phyloP scores from a whole-genome alignment of 1,139 yeast species.

The Pichia terricola region DNA sequence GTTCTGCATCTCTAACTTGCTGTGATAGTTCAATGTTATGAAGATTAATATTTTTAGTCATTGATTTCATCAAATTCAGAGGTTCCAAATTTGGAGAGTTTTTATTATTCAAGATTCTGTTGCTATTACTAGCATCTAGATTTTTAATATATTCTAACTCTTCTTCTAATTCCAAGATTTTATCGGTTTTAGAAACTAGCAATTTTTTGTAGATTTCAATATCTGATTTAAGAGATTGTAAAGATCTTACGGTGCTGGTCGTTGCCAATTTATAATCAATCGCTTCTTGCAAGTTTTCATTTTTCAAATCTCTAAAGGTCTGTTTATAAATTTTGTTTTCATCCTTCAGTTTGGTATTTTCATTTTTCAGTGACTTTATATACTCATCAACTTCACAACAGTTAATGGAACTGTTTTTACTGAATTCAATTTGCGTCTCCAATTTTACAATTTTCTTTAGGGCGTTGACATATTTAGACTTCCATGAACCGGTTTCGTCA shows the following conservation, averaged over 20 bases:
- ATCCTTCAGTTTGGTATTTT: neutral
- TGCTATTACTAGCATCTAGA: neutral
- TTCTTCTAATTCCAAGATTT: conserved; percentile 6
- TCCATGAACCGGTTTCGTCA: conserved; percentile 1
- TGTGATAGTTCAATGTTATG: conserved; percentile 3
- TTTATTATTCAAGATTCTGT: no score
- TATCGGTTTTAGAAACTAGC: conserved; percentile 8
- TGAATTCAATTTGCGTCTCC: neutral
- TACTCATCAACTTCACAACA: neutral
- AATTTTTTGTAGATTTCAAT: conserved; percentile 6
- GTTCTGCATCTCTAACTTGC: conserved; percentile 6
- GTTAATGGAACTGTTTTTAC: neutral
- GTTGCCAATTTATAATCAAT: neutral
- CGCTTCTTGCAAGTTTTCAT: neutral
- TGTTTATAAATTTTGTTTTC: conserved; percentile 1
- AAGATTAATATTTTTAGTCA: conserved; percentile 5
- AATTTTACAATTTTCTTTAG: conserved; percentile 8
- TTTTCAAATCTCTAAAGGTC: neutral
- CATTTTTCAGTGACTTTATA: neutral
- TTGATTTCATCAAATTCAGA: neutral
- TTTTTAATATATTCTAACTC: neutral
- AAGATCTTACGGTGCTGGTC: neutral
- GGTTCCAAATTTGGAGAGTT: neutral
- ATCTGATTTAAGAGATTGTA: conserved; percentile 4
- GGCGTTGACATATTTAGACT: conserved; percentile 6